phyloP scores from a whole-genome alignment of 192 early-diverging fungal genomes.

The Chytriomyces sp. region DNA sequence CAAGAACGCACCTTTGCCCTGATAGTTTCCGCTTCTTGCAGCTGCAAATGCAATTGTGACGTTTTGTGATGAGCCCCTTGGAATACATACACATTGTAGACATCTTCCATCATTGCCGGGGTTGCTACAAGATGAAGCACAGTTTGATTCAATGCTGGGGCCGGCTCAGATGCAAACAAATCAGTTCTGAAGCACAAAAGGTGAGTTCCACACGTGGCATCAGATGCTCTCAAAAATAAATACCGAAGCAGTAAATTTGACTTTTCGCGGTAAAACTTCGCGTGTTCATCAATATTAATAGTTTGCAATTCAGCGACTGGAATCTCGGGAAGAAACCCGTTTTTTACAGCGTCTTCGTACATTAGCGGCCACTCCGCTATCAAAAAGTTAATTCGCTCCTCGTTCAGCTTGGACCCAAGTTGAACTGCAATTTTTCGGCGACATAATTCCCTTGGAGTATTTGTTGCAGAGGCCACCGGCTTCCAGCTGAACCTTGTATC shows the following conservation, averaged over 20 bases:
- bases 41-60: conserved; percentile 14
- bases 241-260: background rate
- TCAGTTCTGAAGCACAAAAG: background rate
- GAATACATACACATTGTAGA: conserved; percentile 6
- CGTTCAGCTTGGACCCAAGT: conserved; percentile 18
- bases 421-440: conserved; percentile 37
- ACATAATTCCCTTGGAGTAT: conserved; percentile 24
- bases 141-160: background rate
- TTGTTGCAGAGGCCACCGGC: conserved; percentile 30
- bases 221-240: too few relatives aligned
- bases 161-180: background rate
- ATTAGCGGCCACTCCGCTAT: conserved; percentile 39
- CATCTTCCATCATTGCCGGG: background rate
- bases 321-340: conserved; percentile 21
- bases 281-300: conserved; percentile 10
- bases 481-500: conserved; percentile 40
- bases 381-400: conserved; percentile 35
- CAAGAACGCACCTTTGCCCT: conserved; percentile 6
- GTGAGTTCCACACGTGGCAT: too few relatives aligned
- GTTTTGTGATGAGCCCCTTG: background rate
- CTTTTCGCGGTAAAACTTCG: conserved; percentile 7
- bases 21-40: conserved; percentile 27
- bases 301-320: background rate
- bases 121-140: conserved; percentile 7
- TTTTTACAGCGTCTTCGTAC: conserved; percentile 20